Evolutionary conservation across 2,329 filamentous ascomycete species (phyloP), one percentile per base, ranked within the genome.

Genomic region (Sporothrix schenckii): DNA sequence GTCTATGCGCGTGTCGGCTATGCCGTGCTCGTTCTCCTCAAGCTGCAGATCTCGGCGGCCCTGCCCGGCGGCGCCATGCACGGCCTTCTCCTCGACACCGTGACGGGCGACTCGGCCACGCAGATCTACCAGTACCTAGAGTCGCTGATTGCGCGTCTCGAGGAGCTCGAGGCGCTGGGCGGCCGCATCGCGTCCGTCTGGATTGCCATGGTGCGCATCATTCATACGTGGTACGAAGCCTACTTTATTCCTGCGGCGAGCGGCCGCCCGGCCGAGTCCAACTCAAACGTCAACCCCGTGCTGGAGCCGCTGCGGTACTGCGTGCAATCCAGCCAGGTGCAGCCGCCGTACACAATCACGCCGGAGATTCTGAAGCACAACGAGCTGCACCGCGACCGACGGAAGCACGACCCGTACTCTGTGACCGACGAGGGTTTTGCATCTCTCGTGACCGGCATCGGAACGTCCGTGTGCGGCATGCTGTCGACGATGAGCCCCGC

Each of bases 1-100:
- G 44, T 69, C n/a, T 73, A 72, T 34, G 70, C 69, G 10, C 61
- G 71, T 10, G 27, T 73, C 19, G 70, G 69, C 39, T 73, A 73
- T 21, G 70, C 68, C n/a, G 21, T 72, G 4, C 41, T 72, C 0
- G 49, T 73, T 7, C 70, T 73, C 30, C 44, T 73, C 19, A 72
- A 72, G 68, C 30, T 73, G 21, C 66, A 71, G 53, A 68, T 72
- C 14, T 72, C 72, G 44, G 68, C 72, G 5, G 63, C 49, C 4
- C 65, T 71, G 16, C 72, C 72, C 1, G 70, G 68, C 49, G 72
- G 72, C 34, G 65, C 68, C 44, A 70, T 72, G 70, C 14, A 70
- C 27, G 68, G 71, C 14, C 63, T 69, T 4, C 13, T 71, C 19
- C 52, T 65, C 21, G 69, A 72, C 50, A 58, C 60, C 2, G 54